phyloP scores from a whole-genome alignment of 2,329 filamentous ascomycete genomes.

The Fusarium domesticum region DNA sequence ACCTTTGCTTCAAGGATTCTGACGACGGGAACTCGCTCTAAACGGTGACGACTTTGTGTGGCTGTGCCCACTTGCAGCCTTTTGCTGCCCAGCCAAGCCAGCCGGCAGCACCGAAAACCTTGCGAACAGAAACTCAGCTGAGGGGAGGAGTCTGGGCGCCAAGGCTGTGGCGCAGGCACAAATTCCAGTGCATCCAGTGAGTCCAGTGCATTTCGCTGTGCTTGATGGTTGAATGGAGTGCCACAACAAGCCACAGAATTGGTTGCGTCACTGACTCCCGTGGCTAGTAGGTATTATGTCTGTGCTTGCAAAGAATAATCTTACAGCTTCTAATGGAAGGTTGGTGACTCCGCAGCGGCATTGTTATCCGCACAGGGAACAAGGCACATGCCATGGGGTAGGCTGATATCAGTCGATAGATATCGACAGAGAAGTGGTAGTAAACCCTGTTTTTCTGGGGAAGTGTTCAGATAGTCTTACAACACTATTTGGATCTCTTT shows the following conservation, averaged over 20 bases:
- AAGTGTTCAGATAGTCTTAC: no score
- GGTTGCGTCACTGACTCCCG: slow-evolving; percentile 17
- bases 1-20: slow-evolving; percentile 23
- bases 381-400: background rate
- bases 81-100: slow-evolving; percentile 17
- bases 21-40: slow-evolving; percentile 11
- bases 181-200: background rate
- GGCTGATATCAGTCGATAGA: background rate
- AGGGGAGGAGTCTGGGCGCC: slow-evolving; percentile 17
- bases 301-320: no score
- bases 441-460: background rate
- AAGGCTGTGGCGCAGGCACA: slow-evolving; percentile 13
- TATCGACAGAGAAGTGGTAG: background rate
- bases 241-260: background rate
- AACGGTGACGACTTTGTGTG: slow-evolving; percentile 35
- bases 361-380: background rate
- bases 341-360: background rate
- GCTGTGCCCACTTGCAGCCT: slow-evolving; percentile 20
- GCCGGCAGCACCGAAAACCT: background rate
- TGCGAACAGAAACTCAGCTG: background rate
- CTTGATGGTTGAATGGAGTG: no score
- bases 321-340: no score
- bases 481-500: no score
- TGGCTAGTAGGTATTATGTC: no score
- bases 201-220: background rate